These are phyloP conservation scores for Aspergillus persii DNA, from an alignment of 2,329 filamentous ascomycete species.

Conservation along the genomic window DNA sequence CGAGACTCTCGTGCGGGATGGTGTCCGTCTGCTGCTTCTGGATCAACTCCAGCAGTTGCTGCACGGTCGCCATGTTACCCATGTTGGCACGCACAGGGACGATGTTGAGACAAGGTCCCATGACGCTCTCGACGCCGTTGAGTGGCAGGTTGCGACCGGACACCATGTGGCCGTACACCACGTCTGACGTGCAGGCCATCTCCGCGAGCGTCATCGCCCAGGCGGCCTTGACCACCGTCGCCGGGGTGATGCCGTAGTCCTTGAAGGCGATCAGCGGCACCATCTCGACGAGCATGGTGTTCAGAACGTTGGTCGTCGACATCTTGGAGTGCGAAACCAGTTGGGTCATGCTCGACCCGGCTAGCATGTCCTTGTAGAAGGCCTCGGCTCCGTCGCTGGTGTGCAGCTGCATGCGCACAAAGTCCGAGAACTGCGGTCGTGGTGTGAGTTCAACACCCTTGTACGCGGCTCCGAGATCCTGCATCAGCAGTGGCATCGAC, in stretches of 20 bases:
- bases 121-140: constrained; percentile 24
- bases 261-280: constrained; percentile 9
- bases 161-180: constrained; percentile 57
- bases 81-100: constrained; percentile 25
- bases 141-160: constrained; percentile 49
- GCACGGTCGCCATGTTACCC: constrained; percentile 21
- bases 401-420: constrained; percentile 10
- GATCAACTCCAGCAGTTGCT: constrained; percentile 51
- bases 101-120: constrained; percentile 30
- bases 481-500: constrained; percentile 11
- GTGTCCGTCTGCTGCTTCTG: constrained; percentile 51
- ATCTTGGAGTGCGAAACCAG: constrained; percentile 10
- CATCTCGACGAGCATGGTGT: constrained; percentile 6
- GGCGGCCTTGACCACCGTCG: constrained; percentile 54
- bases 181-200: constrained; percentile 49
- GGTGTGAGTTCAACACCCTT: constrained; percentile 5
- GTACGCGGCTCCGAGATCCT: constrained; percentile 11
- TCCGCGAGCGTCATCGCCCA: constrained; percentile 58
- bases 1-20: constrained; percentile 52
- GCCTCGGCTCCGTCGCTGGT: constrained; percentile 1
- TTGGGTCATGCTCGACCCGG: constrained; percentile 10
- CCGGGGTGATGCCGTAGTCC: constrained; percentile 21
- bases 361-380: constrained; percentile 9
- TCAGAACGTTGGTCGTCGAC: constrained; percentile 9
- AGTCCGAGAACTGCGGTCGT: constrained; percentile 10